Conservation (phyloP, 1,284 basidiomycete species). For the Ganoderma meredithae region DNA sequence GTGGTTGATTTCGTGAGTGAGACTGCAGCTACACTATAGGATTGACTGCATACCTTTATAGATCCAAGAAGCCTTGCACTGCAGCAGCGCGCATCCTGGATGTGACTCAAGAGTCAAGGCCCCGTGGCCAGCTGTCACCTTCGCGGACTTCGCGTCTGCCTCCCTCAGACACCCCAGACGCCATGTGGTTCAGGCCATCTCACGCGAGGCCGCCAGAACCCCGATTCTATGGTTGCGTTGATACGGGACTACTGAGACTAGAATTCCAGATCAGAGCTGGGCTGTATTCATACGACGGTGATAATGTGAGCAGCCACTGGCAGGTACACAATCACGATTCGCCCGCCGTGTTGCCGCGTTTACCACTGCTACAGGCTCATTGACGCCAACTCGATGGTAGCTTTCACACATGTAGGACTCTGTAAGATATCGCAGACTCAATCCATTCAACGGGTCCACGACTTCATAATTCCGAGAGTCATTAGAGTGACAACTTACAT, state of each 20-base stretch:
- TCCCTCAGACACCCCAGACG: background rate
- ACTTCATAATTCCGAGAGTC: no score
- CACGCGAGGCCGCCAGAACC: background rate
- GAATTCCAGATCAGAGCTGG: background rate
- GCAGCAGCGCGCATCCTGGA: background rate
- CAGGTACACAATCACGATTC: no score
- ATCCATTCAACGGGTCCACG: no score
- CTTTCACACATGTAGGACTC: no score
- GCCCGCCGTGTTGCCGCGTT: no score
- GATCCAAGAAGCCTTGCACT: no score
- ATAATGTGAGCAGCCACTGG: no score
- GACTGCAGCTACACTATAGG: background rate
- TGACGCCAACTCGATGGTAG: no score
- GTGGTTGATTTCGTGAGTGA: background rate
- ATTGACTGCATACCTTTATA: background rate
- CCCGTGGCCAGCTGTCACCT: background rate
- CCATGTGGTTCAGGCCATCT: background rate
- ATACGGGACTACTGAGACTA: background rate
- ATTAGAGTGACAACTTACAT: no score
- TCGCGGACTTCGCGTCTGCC: background rate
- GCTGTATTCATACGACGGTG: background rate
- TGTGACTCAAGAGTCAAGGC: background rate
- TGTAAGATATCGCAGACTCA: no score
- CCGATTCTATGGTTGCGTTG: background rate
- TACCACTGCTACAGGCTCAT: no score